phyloP scores from a whole-genome alignment of 495 filamentous ascomycete genomes.

The Penicillium simplicissimum region DNA sequence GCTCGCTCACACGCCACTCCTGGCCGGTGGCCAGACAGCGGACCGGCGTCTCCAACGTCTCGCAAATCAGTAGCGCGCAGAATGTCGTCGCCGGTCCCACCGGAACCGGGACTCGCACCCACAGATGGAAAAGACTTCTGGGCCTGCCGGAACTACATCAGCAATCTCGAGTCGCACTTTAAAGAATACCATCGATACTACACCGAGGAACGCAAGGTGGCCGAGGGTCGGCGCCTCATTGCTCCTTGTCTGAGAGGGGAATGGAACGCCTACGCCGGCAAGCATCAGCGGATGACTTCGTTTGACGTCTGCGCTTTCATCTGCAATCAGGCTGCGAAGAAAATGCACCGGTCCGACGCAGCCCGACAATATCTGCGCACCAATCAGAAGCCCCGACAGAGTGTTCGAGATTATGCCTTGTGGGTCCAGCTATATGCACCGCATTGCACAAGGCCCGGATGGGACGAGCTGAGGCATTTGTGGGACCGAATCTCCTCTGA shows the following conservation, averaged over 20 bases:
- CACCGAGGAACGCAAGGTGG: background rate
- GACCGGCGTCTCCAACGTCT: background rate
- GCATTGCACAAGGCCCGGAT: constrained; percentile 2
- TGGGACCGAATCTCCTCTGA: constrained; percentile 9
- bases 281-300: background rate
- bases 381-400: background rate
- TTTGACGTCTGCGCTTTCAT: background rate
- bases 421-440: constrained; percentile 16
- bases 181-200: background rate
- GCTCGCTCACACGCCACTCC: background rate
- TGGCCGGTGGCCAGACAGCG: background rate
- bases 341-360: background rate
- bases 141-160: background rate
- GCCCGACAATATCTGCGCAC: background rate
- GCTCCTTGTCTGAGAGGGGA: background rate
- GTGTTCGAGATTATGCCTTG: constrained; percentile 18
- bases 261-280: background rate
- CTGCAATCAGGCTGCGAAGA: background rate
- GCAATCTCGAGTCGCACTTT: background rate
- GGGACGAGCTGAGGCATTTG: constrained; percentile 20
- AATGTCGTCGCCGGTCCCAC: background rate
- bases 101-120: background rate
- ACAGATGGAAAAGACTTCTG: background rate
- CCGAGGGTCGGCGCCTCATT: background rate
- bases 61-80: background rate